Conservation (phyloP, 257 asterid species). For the Plantago major region DNA sequence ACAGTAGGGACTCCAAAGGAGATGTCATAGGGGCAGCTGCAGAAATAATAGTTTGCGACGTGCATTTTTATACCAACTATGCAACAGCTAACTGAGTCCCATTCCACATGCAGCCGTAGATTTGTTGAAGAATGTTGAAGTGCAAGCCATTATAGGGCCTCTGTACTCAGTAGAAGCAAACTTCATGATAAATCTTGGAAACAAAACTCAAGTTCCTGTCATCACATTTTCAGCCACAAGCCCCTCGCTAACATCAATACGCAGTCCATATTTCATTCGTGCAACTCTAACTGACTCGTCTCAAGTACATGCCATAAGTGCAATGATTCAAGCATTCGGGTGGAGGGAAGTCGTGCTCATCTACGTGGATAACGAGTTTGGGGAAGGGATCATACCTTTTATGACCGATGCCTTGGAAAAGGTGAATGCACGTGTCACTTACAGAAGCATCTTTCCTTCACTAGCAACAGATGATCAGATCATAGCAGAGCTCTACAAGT, state of each 20-base stretch:
- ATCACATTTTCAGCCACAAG: conserved; percentile 60
- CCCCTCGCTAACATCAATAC: conserved; percentile 34
- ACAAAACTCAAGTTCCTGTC: conserved; percentile 47
- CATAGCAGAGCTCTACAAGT: conserved; percentile 32
- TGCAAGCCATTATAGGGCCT: conserved; percentile 66
- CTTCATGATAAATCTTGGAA: conserved; percentile 45
- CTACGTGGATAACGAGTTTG: conserved; percentile 43
- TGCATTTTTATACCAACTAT: too few species aligned
- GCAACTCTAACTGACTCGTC: conserved; percentile 40
- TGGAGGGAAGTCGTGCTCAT: conserved; percentile 51
- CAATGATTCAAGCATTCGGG: conserved; percentile 38
- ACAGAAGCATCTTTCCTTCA: conserved; percentile 37
- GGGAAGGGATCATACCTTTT: conserved; percentile 46
- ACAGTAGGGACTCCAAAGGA: conserved; percentile 29
- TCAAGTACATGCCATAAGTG: conserved; percentile 37
- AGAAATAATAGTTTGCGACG: background rate
- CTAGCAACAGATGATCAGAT: conserved; percentile 40
- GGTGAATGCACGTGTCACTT: conserved; percentile 30
- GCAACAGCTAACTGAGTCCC: too few species aligned
- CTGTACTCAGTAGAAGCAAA: conserved; percentile 40
- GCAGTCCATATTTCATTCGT: conserved; percentile 43
- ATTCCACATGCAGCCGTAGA: conserved; percentile 43
- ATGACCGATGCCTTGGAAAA: conserved; percentile 36
- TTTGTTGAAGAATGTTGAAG: conserved; percentile 47
- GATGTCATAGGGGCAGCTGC: conserved; percentile 47